phyloP scores from a whole-genome alignment of 257 asterid species.

The Solanum raphanifolium region DNA sequence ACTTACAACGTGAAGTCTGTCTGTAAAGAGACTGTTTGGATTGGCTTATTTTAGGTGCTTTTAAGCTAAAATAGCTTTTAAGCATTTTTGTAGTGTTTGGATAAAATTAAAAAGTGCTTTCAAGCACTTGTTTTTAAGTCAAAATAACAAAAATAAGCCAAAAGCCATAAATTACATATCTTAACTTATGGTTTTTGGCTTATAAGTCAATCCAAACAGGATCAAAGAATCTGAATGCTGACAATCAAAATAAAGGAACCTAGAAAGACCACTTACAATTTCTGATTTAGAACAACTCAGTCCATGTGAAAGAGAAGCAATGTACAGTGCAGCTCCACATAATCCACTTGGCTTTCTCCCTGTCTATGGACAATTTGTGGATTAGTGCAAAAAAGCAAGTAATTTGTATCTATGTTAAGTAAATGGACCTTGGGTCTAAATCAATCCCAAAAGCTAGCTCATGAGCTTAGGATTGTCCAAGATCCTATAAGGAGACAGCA shows the following conservation, averaged over 20 bases:
- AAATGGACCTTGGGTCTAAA: neutral
- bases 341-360: slow-evolving; percentile 96
- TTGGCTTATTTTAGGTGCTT: neutral
- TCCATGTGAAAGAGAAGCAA: slow-evolving; percentile 75
- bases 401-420: neutral
- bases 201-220: neutral
- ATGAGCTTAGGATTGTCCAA: neutral
- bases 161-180: neutral
- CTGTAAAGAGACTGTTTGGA: neutral
- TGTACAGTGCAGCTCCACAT: slow-evolving; percentile 89
- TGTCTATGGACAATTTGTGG: slow-evolving; percentile 41
- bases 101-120: neutral
- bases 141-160: neutral
- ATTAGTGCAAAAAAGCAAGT: neutral
- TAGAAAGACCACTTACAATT: slow-evolving; percentile 41
- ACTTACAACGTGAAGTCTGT: neutral
- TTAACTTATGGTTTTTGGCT: neutral
- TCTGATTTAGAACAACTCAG: slow-evolving; percentile 55
- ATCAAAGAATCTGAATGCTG: neutral
- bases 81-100: neutral
- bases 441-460: neutral
- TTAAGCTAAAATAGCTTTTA: neutral
- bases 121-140: neutral
- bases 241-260: neutral
- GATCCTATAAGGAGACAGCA: neutral